A percentile compares a stretch with the other conserved stretches of the same genome.
These are phyloP conservation scores for Talaromyces sp. DNA, from an alignment of 2,329 filamentous ascomycete species.

Conservation along the genomic window DNA sequence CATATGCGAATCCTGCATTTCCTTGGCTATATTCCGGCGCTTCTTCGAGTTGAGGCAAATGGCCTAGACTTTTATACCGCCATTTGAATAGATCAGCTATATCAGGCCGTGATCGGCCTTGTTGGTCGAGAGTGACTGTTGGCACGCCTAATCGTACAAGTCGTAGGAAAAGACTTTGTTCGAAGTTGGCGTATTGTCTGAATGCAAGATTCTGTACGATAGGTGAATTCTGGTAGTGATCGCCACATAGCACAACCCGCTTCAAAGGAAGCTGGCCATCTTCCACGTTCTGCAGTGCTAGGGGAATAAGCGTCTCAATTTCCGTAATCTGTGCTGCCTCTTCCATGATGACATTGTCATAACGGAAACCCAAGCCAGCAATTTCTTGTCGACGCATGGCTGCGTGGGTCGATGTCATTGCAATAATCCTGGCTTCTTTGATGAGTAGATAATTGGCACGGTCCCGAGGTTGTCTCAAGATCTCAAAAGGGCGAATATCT, in stretches of 20 bases:
- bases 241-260: slow-evolving; percentile 86
- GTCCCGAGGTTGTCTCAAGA: slow-evolving; percentile 80
- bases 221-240: slow-evolving; percentile 95
- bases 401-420: slow-evolving; percentile 98
- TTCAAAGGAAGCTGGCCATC: slow-evolving; percentile 73
- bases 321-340: slow-evolving; percentile 98
- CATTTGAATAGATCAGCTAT: slow-evolving; percentile 90
- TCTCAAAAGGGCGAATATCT: slow-evolving; percentile 92
- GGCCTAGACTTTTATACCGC: slow-evolving; percentile 79
- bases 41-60: slow-evolving; percentile 70
- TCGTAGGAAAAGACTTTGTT: slow-evolving; percentile 90
- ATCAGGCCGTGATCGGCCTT: slow-evolving; percentile 82
- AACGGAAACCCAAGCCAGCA: slow-evolving; percentile 85
- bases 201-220: slow-evolving; percentile 94
- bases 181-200: slow-evolving; percentile 89
- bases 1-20: slow-evolving; percentile 88
- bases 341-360: slow-evolving; percentile 97
- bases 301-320: slow-evolving; percentile 91
- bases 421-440: slow-evolving; percentile 94
- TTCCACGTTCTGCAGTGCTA: slow-evolving; percentile 81
- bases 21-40: slow-evolving; percentile 70
- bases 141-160: slow-evolving; percentile 91
- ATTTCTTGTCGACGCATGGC: slow-evolving; percentile 93
- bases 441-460: slow-evolving; percentile 94
- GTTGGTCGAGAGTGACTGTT: slow-evolving; percentile 82